Evolutionary conservation across 441 rosid genomes (phyloP), one percentile per base, ranked within the genome.

Genomic region (Pelargonium citronellum): DNA sequence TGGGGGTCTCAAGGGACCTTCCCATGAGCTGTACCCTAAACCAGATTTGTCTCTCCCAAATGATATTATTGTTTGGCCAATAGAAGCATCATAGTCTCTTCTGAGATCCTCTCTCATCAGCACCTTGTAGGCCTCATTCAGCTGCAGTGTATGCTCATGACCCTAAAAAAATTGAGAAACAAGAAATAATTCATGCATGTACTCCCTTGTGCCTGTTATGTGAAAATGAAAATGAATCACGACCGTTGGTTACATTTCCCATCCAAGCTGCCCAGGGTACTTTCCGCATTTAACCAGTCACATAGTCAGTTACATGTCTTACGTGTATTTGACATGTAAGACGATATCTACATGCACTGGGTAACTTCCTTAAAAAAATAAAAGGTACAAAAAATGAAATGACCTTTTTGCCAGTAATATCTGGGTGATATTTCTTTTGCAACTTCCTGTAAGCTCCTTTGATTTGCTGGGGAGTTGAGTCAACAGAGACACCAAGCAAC

Each of bases 391-490:
- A 44, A 12, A 43, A 20, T 47, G 55, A 11, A 16, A 12, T 7
- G 16, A 87, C 89, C 88, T 84, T 49, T 46, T 81, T 81, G 75
- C 94, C 91, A 1, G 86, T 83, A 64, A 88, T 81, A 70, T 88
- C 87, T 24, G 94, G 91, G 47, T 88, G 91, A 67, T 85, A 66
- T 69, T 84, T 81, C 86, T 88, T 88, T 16, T 82, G 93, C 77
- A 88, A 71, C 76, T 74, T 85, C 79, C 94, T 81, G 27, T 88
- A 87, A 72, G 88, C 86, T 27, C 85, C 84, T 69, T 85, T 84
- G 67, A 87, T 85, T 70, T 84, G 77, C 58, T 39, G 85, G 0
- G 30, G 13, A 67, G 68, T 79, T 11, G 87, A 87, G 68, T 81
- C 85, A 7, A 70, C 75, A 24, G 87, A 43, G 66, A 88, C 83